A percentile compares a stretch with the other conserved stretches of the same genome.
Conservation (phyloP, 2,329 filamentous ascomycete species). For the Fusarium oxysporum region DNA sequence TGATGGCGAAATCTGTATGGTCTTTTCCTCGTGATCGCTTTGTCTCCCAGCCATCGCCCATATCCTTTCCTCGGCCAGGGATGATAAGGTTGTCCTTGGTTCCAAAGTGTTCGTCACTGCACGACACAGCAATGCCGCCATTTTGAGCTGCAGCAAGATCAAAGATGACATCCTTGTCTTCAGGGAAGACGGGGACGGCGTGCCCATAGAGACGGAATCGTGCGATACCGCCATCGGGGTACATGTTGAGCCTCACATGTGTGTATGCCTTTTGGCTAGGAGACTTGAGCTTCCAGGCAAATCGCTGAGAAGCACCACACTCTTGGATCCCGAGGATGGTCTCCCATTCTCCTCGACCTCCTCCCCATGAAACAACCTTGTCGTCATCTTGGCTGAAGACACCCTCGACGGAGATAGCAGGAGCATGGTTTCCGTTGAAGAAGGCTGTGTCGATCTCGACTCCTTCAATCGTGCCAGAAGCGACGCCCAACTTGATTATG, state of each 20-base stretch:
- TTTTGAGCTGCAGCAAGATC: conserved; percentile 84
- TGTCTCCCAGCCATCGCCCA: conserved; percentile 92
- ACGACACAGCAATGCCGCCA: conserved; percentile 79
- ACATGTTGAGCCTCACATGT: conserved; percentile 85
- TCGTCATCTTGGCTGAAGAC: conserved; percentile 74
- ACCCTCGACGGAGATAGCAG: conserved; percentile 81
- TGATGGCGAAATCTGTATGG: conserved; percentile 85
- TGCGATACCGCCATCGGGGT: conserved; percentile 86
- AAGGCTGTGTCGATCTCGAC: conserved; percentile 85
- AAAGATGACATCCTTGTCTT: conserved; percentile 72
- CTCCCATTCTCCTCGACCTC: conserved; percentile 73
- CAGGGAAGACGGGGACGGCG: conserved; percentile 80
- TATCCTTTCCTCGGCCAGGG: conserved; percentile 82
- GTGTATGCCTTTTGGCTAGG: conserved; percentile 77
- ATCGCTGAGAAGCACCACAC: conserved; percentile 79
- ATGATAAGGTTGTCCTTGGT: conserved; percentile 84
- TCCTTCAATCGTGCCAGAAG: conserved; percentile 77
- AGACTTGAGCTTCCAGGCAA: conserved; percentile 75
- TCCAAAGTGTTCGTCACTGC: conserved; percentile 87
- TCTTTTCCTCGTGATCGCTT: conserved; percentile 76
- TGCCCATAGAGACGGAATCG: conserved; percentile 82
- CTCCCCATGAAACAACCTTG: conserved; percentile 72
- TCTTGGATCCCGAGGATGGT: conserved; percentile 76
- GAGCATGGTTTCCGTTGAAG: conserved; percentile 86
- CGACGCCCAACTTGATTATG: conserved; percentile 73